A percentile compares a stretch with the other conserved stretches of the same genome.
Evolutionary conservation across 495 filamentous ascomycete genomes (phyloP).

Genomic region (Hyaloscypha hepaticicola): DNA sequence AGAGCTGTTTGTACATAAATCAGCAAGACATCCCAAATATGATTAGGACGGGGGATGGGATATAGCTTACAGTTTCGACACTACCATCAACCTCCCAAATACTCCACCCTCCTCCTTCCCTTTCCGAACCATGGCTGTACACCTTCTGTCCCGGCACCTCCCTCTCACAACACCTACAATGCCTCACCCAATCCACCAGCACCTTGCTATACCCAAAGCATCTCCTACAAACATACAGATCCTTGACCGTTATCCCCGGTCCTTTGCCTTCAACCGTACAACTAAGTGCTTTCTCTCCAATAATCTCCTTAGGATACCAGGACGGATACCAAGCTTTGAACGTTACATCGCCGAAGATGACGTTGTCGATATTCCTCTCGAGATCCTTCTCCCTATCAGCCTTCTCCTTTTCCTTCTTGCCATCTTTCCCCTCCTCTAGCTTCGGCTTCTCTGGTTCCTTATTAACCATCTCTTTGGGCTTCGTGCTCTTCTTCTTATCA

Average conservation of each 20-base stretch:
- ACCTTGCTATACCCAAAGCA: slow-evolving; percentile 92
- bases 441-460: background rate
- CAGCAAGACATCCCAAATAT: slow-evolving; percentile 7
- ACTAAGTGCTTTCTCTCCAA: slow-evolving; percentile 51
- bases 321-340: slow-evolving; percentile 78
- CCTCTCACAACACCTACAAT: slow-evolving; percentile 43
- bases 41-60: slow-evolving; percentile 9
- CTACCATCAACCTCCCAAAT: slow-evolving; percentile 94
- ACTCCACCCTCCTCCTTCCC: slow-evolving; percentile 55
- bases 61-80: slow-evolving; percentile 61
- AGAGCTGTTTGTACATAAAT: slow-evolving; percentile 55
- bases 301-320: slow-evolving; percentile 75
- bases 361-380: slow-evolving; percentile 68
- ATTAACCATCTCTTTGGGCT: background rate
- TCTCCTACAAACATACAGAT: slow-evolving; percentile 84
- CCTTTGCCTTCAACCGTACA: slow-evolving; percentile 25
- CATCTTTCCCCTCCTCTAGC: background rate
- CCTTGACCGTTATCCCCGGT: slow-evolving; percentile 45
- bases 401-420: slow-evolving; percentile 8
- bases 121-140: slow-evolving; percentile 54
- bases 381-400: slow-evolving; percentile 19
- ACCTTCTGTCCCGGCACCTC: slow-evolving; percentile 45
- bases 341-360: slow-evolving; percentile 69
- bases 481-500: background rate
- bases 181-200: slow-evolving; percentile 52